phyloP scores from a whole-genome alignment of 345 rosid species.

The Salix caprea region DNA sequence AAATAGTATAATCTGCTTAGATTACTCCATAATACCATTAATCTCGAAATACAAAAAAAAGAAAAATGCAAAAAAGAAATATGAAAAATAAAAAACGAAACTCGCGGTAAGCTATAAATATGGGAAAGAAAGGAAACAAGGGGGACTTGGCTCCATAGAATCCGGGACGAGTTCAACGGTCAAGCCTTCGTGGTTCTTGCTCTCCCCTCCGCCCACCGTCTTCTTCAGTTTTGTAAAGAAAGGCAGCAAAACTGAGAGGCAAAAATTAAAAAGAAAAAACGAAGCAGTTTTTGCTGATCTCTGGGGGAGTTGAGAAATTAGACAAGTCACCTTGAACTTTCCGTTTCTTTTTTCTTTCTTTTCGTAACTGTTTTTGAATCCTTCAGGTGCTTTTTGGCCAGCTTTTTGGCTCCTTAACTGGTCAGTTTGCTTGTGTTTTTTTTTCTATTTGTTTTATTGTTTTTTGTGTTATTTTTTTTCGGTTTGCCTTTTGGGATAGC shows the following conservation, averaged over 20 bases:
- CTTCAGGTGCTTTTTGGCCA: neutral
- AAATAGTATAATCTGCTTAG: too few relatives aligned
- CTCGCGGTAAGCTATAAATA: slow-evolving; percentile 7
- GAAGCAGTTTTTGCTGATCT: neutral
- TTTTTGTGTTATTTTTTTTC: neutral
- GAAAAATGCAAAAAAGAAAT: neutral
- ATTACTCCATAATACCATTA: too few relatives aligned
- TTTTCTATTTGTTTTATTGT: neutral
- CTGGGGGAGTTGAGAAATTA: neutral
- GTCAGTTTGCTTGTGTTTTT: slow-evolving; percentile 2
- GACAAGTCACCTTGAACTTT: neutral
- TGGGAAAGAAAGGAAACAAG: too few relatives aligned
- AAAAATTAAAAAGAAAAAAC: too few relatives aligned
- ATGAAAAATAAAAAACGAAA: neutral
- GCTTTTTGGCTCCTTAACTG: slow-evolving; percentile 4
- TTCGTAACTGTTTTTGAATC: neutral
- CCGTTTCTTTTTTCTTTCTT: slow-evolving; percentile 4
- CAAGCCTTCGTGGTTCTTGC: neutral
- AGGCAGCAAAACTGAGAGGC: too few relatives aligned
- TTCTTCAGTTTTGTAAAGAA: too few relatives aligned
- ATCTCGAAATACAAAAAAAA: neutral
- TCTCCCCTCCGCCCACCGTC: too few relatives aligned
- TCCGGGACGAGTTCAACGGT: slow-evolving; percentile 11
- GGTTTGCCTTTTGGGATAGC: neutral
- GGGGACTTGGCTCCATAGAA: neutral